Conservation (phyloP, 2,329 filamentous ascomycete species). For the Reticulascus tulasneorum region DNA sequence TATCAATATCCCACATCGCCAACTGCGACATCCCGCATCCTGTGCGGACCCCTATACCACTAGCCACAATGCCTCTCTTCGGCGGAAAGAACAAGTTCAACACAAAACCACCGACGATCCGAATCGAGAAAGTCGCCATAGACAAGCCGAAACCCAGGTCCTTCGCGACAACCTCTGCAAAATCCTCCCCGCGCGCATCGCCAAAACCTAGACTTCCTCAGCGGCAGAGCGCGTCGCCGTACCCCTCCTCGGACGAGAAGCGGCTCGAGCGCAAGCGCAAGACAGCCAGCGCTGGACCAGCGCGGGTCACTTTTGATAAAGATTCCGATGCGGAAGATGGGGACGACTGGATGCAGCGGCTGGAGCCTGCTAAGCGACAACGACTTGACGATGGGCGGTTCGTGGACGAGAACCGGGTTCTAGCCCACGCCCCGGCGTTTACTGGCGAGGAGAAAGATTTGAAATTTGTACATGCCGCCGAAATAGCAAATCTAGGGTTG, state of each 20-base stretch:
- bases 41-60: too few relatives aligned
- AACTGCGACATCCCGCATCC: too few relatives aligned
- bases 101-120: constrained; percentile 44
- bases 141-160: constrained; percentile 30
- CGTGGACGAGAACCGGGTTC: constrained; percentile 42
- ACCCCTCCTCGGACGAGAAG: constrained; percentile 24
- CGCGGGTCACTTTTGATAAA: constrained; percentile 40
- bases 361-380: constrained; percentile 45
- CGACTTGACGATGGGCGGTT: constrained; percentile 37
- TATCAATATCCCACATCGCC: too few relatives aligned
- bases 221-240: constrained; percentile 38
- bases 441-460: constrained; percentile 5
- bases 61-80: constrained; percentile 28
- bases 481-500: constrained; percentile 22
- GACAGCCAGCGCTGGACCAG: constrained; percentile 10
- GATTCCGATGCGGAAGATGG: constrained; percentile 45
- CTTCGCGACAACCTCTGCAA: constrained; percentile 27
- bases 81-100: constrained; percentile 47
- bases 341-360: constrained; percentile 33
- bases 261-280: constrained; percentile 14
- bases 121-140: constrained; percentile 49
- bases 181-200: constrained; percentile 33
- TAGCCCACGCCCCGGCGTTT: constrained; percentile 43
- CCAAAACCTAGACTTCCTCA: constrained; percentile 32
- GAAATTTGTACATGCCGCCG: constrained; percentile 54